Percentiles rank a stretch among this genome's conserved stretches.
Conservation (phyloP, 371 early-diverging fungal species). For the Actinomucor elegans region DNA sequence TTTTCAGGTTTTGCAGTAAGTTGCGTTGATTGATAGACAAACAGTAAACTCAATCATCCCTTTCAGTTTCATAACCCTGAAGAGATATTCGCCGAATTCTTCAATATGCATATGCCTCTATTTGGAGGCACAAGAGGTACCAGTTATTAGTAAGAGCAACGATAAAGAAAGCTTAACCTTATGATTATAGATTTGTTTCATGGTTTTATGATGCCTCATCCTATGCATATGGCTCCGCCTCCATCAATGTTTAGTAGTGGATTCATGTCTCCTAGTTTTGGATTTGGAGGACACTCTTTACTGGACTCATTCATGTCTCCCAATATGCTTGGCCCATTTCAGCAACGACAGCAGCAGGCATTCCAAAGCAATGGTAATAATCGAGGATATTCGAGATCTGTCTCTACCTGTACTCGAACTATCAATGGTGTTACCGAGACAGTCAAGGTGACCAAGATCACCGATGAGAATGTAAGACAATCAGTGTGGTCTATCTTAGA, state of each 20-base stretch:
- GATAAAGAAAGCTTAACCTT: too few species aligned
- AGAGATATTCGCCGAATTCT: slow-evolving; percentile 51
- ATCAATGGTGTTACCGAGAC: slow-evolving; percentile 40
- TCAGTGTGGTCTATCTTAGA: too few species aligned
- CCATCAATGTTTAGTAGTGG: neutral
- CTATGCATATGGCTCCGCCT: neutral
- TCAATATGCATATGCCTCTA: slow-evolving; percentile 25
- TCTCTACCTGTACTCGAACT: slow-evolving; percentile 24
- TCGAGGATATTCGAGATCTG: slow-evolving; percentile 20
- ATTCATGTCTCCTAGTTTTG: slow-evolving; percentile 2
- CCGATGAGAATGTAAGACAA: slow-evolving; percentile 29
- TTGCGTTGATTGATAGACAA: too few species aligned
- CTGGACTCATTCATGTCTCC: too few species aligned
- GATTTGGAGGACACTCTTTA: too few species aligned
- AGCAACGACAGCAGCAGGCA: neutral
- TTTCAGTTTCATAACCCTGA: slow-evolving; percentile 50
- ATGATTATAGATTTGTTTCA: neutral
- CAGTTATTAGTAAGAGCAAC: too few species aligned
- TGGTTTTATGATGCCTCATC: slow-evolving; percentile 5
- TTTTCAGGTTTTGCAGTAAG: slow-evolving; percentile 37
- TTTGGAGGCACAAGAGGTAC: slow-evolving; percentile 2
- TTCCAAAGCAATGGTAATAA: neutral
- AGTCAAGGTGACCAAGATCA: slow-evolving; percentile 28
- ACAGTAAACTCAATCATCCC: neutral
- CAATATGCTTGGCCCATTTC: slow-evolving; percentile 1